Evolutionary conservation across 352 stramenopile genomes (phyloP), one percentile per base, ranked within the genome.

Genomic region (Pythium insidiosum): DNA sequence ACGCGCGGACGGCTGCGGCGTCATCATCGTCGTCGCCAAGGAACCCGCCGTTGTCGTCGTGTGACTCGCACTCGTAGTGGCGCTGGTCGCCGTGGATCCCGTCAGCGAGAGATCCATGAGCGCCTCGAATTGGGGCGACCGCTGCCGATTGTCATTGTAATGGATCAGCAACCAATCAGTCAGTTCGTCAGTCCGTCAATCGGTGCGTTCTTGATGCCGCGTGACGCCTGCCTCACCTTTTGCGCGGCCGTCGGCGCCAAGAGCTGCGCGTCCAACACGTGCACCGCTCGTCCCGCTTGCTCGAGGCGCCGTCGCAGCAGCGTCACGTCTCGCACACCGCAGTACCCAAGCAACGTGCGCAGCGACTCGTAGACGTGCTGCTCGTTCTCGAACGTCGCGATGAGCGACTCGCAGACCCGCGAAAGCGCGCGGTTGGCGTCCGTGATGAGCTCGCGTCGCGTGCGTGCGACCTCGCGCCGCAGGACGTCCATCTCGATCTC

Each of bases 321-420:
- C 3, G 55, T 63, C 9, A 55, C 53, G 25, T 84, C 60, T 10
- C 58, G 57, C 3, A 80, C 58, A 18, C 43, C 62, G 29, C 71
- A 73, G 43, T 78, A 69, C 12, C 54, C 55, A 37, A 86, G 66
- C 23, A 86, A 81, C 47, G 73, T 83, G 47, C 43, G 58, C 18
- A 88, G 63, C 29, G 61, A 84, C 41, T 84, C 64, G 37, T 86
- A 83, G 1, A 88, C 76, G 39, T 82, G 60, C 56, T 84, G 73
- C 33, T 86, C 71, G 38, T 85, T 86, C 38, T 73, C 68, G 29
- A 79, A 88, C 3, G 64, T 74, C n/a, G 73, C 60, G 24, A 88
- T 58, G 18, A 88, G 64, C 3, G 33, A 58, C 36, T 81, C 76
- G 38, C 75, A 86, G 15, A 83, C 59, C n/a, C 56, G 63, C 1